Evolutionary conservation across 306 rosid genomes (phyloP), one percentile per base, ranked within the genome.

Genomic region (Cucurbita moschata): DNA sequence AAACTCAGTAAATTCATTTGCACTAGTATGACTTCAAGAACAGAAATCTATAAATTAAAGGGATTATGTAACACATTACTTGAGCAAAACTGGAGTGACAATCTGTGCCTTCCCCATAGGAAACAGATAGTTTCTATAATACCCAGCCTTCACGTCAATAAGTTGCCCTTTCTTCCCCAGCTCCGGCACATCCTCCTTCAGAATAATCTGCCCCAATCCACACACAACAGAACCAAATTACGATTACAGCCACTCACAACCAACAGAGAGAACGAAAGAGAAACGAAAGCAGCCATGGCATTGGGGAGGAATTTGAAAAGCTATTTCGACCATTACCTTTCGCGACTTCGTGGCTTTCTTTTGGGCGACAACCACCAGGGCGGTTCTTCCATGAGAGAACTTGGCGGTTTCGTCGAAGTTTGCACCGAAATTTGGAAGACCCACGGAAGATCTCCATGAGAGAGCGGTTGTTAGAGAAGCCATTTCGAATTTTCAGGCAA

Each of bases 81-180:
- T 91, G 90, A 94, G 82, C 54, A 91, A 43, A 47, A 42, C 6
- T 38, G 99, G 84, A 83, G 97, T 94, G 69, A 85, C 91, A 86
- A 94, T 77, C 79, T 87, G 92, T 53, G 96, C 97, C 71, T 85
- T 89, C 71, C 97, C 97, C 71, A 9, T 57, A 12, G 97, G 99
- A 39, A 81, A 84, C 51, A 94, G 81, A 79, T 50, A 94, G 81
- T 91, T 94, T 82, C 97, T 91, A 80, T 10, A 94, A 80, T 30
- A 94, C 5, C 99, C 96, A 75, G 88, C 88, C 81, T 74, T 91
- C 38, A 94, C 97, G 55, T 83, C 88, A 63, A 89, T 86, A 73
- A 91, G 92, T 30, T 91, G 80, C 57, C 99, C 96, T 69, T 83
- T 81, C 83, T 85, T 86, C 75, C 99, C 97, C 76, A 94, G 76